Conservation (phyloP, 345 rosid genomes). For the Rhodamnia argentea region DNA sequence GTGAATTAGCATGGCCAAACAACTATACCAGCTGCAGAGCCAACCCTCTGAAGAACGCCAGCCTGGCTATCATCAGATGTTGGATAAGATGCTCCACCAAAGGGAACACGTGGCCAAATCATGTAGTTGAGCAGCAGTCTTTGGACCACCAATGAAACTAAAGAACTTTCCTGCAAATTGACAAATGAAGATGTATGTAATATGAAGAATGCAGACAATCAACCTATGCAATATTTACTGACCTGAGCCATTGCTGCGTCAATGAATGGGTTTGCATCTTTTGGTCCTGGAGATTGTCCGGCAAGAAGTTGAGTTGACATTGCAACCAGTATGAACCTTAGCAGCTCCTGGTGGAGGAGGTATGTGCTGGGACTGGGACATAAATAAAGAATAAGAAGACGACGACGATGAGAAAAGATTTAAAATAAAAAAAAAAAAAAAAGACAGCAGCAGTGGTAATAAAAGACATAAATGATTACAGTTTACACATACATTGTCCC, state of each 20-base stretch:
- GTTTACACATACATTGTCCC: not conserved
- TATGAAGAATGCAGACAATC: not conserved
- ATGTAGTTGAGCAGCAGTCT: constrained; percentile 68
- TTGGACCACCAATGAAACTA: constrained; percentile 55
- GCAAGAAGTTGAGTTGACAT: constrained; percentile 93
- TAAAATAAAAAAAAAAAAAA: not conserved
- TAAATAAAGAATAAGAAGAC: constrained; percentile 23
- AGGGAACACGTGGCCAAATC: constrained; percentile 32
- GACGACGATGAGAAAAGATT: not conserved
- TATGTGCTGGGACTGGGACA: constrained; percentile 60
- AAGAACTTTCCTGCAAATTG: constrained; percentile 53
- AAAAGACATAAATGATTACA: not conserved
- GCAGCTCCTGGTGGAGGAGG: constrained; percentile 84
- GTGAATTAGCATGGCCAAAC: not conserved
- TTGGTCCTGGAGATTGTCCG: constrained; percentile 62
- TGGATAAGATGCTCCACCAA: constrained; percentile 36
- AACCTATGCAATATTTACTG: not conserved
- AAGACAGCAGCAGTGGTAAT: not conserved
- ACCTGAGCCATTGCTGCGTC: constrained; percentile 96
- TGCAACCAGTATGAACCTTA: constrained; percentile 70
- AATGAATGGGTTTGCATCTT: constrained; percentile 73
- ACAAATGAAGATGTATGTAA: not conserved
- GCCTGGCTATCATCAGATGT: constrained; percentile 48
- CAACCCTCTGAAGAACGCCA: constrained; percentile 83
- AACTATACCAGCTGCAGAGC: constrained; percentile 80